Evolutionary conservation across 805 yeast species (phyloP), one percentile per base, ranked within the genome.

Genomic region (Tetrapisispora pingtungensis): DNA sequence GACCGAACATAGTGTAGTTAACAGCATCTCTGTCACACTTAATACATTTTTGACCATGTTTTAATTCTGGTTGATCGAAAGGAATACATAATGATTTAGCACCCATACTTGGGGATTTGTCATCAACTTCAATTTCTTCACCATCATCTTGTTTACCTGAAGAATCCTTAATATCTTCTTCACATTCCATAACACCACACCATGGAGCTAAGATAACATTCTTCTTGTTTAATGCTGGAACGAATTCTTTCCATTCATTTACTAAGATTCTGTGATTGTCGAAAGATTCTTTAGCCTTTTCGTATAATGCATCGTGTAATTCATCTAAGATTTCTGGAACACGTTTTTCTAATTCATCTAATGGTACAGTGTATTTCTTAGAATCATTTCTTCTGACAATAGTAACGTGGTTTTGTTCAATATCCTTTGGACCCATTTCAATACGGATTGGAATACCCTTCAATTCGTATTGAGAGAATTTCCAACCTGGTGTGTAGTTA

Each of bases 61-160:
- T 77, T 66, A 90, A 75, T 58, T 70, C 77, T 47, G 96, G 96
- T 72, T 90, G 97, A 33, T 85, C 84, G 61, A 80, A 81, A 53
- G 98, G 98, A 65, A 89, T 89, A 77, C 99, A 93, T 67, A 93
- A 75, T 18, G 96, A 84, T 74, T 93, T 93, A 54, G 99, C 99
- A 62, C 99, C 99, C 99, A 93, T 93, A 42, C 94, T 80, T 63
- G 99, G 99, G 20, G 98, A 87, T 66, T 85, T 84, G 61, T 93
- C 97, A 63, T 93, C 99, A 40, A 73, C 82, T 65, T 84, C 96
- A 55, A 79, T 86, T 53, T 84, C 95, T 50, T 83, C 90, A 54
- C 87, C 84, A 56, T 79, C 81, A 62, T 82, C 84, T 61, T 81
- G 78, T 67, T 74, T 80, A 36, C 78, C 73, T 36, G 95, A 87